Evolutionary conservation across 1,139 yeast genomes (phyloP).

Genomic region (Pichia cactophila): DNA sequence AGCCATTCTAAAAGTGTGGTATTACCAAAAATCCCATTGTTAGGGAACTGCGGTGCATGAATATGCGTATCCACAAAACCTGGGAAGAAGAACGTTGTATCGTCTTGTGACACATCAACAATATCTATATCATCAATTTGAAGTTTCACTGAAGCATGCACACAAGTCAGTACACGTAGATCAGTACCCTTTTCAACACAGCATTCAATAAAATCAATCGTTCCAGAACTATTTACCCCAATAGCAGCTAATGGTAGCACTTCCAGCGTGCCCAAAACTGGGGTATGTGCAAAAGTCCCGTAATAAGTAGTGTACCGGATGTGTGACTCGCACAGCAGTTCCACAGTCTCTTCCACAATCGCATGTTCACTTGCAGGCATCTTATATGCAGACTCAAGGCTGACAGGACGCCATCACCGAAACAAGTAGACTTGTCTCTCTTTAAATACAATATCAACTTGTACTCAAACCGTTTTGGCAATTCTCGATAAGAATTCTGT

Average conservation of each 20-base stretch:
- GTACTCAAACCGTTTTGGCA: too few relatives aligned
- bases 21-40: slow-evolving; percentile 82
- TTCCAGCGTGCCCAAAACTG: slow-evolving; percentile 40
- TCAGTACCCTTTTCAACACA: not conserved
- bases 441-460: too few relatives aligned
- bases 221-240: slow-evolving; percentile 46
- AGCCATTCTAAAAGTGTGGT: slow-evolving; percentile 87
- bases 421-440: too few relatives aligned
- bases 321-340: slow-evolving; percentile 15
- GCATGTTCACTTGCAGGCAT: slow-evolving; percentile 2
- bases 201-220: slow-evolving; percentile 34
- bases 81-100: slow-evolving; percentile 59
- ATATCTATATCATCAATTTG: slow-evolving; percentile 16
- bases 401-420: not conserved
- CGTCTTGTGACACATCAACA: slow-evolving; percentile 26
- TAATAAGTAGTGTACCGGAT: slow-evolving; percentile 31
- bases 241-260: slow-evolving; percentile 41
- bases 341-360: slow-evolving; percentile 9
- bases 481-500: not conserved
- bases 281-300: slow-evolving; percentile 56
- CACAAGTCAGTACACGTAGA: not conserved
- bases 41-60: slow-evolving; percentile 97
- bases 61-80: slow-evolving; percentile 95
- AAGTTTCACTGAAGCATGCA: not conserved
- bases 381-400: slow-evolving; percentile 8